Conservation (phyloP, 2,329 filamentous ascomycete genomes). For the Sarocladiaceae sp. region DNA sequence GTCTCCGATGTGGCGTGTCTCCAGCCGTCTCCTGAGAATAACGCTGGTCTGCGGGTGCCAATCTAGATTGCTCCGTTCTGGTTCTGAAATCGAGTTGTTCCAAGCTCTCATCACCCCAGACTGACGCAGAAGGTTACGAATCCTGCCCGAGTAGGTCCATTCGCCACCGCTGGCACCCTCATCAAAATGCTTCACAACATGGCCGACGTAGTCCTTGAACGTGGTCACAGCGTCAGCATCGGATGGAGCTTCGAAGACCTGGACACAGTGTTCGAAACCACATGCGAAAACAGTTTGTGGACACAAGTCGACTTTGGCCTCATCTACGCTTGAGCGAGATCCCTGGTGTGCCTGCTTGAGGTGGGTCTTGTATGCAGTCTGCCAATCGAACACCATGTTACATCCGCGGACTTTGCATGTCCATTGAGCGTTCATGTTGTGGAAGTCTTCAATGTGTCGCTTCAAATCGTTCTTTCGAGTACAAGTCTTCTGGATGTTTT, state of each 20-base stretch:
- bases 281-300: slow-evolving; percentile 45
- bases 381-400: slow-evolving; percentile 42
- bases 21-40: slow-evolving; percentile 38
- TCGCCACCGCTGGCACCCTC: slow-evolving; percentile 33
- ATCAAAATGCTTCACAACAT: slow-evolving; percentile 44
- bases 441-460: slow-evolving; percentile 44
- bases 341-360: slow-evolving; percentile 40
- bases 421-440: slow-evolving; percentile 43
- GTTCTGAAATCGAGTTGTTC: slow-evolving; percentile 30
- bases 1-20: slow-evolving; percentile 40
- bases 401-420: slow-evolving; percentile 40
- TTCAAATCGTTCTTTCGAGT: slow-evolving; percentile 45
- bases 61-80: slow-evolving; percentile 27
- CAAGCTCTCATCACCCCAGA: slow-evolving; percentile 30
- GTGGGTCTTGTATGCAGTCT: slow-evolving; percentile 43
- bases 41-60: slow-evolving; percentile 40
- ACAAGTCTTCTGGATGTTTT: slow-evolving; percentile 36
- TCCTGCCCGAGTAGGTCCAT: slow-evolving; percentile 40
- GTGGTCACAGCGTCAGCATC: slow-evolving; percentile 33
- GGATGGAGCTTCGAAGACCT: slow-evolving; percentile 38
- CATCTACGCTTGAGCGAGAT: slow-evolving; percentile 31
- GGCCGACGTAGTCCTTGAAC: slow-evolving; percentile 41
- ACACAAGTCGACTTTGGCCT: slow-evolving; percentile 38
- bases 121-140: slow-evolving; percentile 42
- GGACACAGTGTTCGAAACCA: slow-evolving; percentile 39